phyloP scores from a whole-genome alignment of 1,284 basidiomycete genomes.

The Porodaedalea pini region DNA sequence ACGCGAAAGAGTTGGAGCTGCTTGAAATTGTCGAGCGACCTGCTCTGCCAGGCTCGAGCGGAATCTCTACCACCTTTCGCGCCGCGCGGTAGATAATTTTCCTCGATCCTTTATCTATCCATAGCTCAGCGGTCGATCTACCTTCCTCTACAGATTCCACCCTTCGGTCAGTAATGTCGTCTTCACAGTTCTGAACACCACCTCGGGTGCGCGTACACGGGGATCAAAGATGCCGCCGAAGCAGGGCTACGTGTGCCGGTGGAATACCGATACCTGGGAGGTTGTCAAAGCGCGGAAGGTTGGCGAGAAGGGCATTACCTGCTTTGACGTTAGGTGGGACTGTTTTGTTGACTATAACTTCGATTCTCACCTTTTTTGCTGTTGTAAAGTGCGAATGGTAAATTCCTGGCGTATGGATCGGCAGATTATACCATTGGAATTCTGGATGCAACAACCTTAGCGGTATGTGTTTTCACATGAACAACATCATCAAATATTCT shows the following conservation, averaged over 20 bases:
- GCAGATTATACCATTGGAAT: conserved; percentile 87
- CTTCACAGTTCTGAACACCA: conserved; percentile 76
- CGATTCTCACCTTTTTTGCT: background rate
- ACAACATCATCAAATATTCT: conserved; percentile 2
- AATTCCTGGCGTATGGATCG: conserved; percentile 79
- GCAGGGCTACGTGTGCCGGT: conserved; percentile 60
- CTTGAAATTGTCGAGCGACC: conserved; percentile 55
- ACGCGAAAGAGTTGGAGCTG: conserved; percentile 38
- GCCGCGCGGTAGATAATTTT: conserved; percentile 54
- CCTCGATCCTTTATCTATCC: conserved; percentile 3
- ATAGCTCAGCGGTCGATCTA: background rate
- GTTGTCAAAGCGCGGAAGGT: conserved; percentile 57
- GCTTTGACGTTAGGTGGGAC: conserved; percentile 79
- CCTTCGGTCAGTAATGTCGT: conserved; percentile 50
- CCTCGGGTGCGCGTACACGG: conserved; percentile 46
- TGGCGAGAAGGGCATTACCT: conserved; percentile 77
- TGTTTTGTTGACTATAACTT: conserved; percentile 4
- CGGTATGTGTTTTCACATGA: conserved; percentile 47
- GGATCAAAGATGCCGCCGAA: conserved; percentile 48
- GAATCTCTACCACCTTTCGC: conserved; percentile 62
- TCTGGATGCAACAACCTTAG: conserved; percentile 76
- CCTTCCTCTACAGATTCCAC: conserved; percentile 47
- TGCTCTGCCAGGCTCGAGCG: conserved; percentile 41
- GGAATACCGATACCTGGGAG: conserved; percentile 58
- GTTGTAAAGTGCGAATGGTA: conserved; percentile 67